Conservation (phyloP, 73 alveolate species). For the Breviolum minutum region DNA sequence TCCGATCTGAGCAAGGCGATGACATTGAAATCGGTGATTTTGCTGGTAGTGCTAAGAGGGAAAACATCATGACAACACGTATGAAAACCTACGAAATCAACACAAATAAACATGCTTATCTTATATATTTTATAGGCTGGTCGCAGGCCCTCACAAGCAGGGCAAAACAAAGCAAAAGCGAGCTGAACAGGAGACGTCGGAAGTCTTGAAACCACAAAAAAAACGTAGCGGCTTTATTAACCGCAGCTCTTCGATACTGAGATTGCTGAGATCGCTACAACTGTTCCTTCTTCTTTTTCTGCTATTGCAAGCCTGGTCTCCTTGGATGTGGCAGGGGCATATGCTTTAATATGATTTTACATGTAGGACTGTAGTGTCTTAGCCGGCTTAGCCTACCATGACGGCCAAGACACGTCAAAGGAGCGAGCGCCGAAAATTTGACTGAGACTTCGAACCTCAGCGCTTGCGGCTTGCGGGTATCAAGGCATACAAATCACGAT, state of each 20-base stretch:
- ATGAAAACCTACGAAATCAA: too few relatives aligned
- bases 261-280: not conserved
- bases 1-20: slow-evolving; percentile 51
- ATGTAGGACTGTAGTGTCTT: not conserved
- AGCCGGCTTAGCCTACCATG: not conserved
- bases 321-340: slow-evolving; percentile 5
- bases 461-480: not conserved
- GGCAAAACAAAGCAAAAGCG: too few relatives aligned
- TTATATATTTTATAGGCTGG: too few relatives aligned
- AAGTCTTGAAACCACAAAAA: too few relatives aligned
- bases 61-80: too few relatives aligned
- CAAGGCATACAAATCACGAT: too few relatives aligned
- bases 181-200: too few relatives aligned
- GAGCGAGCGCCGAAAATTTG: slow-evolving; percentile 82
- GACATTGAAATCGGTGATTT: not conserved
- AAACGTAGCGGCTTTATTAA: too few relatives aligned
- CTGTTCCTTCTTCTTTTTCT: slow-evolving; percentile 68
- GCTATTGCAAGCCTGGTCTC: slow-evolving; percentile 89
- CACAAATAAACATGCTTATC: too few relatives aligned
- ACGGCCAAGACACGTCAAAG: slow-evolving; percentile 50
- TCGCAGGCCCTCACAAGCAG: too few relatives aligned
- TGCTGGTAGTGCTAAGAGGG: not conserved
- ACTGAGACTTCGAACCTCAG: slow-evolving; percentile 71
- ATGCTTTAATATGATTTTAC: not conserved
- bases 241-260: not conserved